Evolutionary conservation across 2,329 filamentous ascomycete species (phyloP).

Genomic region (Byssochlamys sp.): DNA sequence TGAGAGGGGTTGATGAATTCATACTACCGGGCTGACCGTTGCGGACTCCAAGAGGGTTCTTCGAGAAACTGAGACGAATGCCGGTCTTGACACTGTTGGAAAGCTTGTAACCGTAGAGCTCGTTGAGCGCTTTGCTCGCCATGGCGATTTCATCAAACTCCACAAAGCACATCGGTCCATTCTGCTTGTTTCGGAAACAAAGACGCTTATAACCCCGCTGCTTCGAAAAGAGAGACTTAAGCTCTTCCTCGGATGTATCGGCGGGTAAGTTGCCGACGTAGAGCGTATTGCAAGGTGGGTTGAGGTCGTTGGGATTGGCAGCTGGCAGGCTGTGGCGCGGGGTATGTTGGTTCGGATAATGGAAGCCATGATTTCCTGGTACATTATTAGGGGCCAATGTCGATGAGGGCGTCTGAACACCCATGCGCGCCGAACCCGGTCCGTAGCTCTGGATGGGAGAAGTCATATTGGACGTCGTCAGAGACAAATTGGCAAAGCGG

Average conservation of each 20-base stretch:
- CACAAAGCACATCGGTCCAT: constrained; percentile 97
- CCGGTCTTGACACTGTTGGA: constrained; percentile 91
- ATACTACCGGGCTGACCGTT: constrained; percentile 57
- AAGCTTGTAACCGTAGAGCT: constrained; percentile 75
- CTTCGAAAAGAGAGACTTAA: constrained; percentile 86
- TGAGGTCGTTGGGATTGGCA: constrained; percentile 88
- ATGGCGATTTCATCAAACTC: constrained; percentile 92
- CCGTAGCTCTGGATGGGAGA: constrained; percentile 47
- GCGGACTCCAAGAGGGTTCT: constrained; percentile 88
- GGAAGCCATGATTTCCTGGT: constrained; percentile 44
- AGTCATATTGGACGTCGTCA: constrained; percentile 54
- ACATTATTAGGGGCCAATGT: constrained; percentile 51
- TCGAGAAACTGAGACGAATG: constrained; percentile 91
- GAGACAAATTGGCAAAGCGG: constrained; percentile 59
- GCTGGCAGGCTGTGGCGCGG: constrained; percentile 65
- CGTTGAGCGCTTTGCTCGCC: constrained; percentile 80
- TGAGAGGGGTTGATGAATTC: constrained; percentile 42
- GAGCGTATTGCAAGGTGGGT: constrained; percentile 92
- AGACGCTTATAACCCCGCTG: constrained; percentile 91
- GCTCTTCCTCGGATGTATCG: constrained; percentile 86
- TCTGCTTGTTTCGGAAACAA: constrained; percentile 87
- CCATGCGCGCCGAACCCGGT: constrained; percentile 38
- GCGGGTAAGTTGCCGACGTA: constrained; percentile 95
- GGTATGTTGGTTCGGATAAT: constrained; percentile 49
- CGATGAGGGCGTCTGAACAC: constrained; percentile 42